These are phyloP conservation scores for Clitopilus passeckerianus DNA, from an alignment of 768 basidiomycete species.

Conservation along the genomic window DNA sequence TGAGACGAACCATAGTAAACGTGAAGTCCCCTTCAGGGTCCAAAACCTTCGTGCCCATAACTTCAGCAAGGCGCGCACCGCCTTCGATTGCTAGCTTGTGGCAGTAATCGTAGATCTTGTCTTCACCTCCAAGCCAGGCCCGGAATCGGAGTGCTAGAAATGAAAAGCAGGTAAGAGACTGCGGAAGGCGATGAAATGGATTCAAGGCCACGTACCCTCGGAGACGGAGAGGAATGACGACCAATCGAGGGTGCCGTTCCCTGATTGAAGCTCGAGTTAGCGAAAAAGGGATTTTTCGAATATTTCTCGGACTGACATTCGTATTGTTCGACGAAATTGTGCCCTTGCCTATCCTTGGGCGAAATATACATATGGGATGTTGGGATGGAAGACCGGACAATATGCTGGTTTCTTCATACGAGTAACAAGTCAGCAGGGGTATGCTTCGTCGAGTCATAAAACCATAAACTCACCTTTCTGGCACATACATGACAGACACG, in stretches of 20 bases:
- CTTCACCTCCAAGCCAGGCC: constrained; percentile 69
- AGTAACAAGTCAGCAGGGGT: neutral
- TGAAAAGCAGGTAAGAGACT: neutral
- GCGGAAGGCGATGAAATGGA: neutral
- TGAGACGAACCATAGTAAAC: constrained; percentile 56
- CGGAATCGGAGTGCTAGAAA: constrained; percentile 66
- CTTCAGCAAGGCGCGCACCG: constrained; percentile 51
- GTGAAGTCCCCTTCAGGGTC: constrained; percentile 56
- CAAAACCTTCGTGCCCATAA: constrained; percentile 59
- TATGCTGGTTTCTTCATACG: constrained; percentile 51
- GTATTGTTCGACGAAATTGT: constrained; percentile 39
- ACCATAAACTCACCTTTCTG: constrained; percentile 16
- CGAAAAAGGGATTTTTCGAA: no score
- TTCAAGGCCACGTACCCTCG: constrained; percentile 34
- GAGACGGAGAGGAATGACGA: constrained; percentile 47
- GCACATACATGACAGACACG: constrained; percentile 44
- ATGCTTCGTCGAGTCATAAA: neutral
- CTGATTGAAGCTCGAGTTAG: constrained; percentile 23
- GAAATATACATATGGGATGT: constrained; percentile 47
- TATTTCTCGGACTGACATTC: constrained; percentile 21
- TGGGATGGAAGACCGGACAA: constrained; percentile 57
- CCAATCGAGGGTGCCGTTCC: constrained; percentile 62
- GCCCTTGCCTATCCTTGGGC: constrained; percentile 25
- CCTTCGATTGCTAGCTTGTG: constrained; percentile 65
- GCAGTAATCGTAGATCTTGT: constrained; percentile 65